These are phyloP conservation scores for Guillardia theta DNA, from an alignment of 78 protist species.

Conservation along the genomic window DNA sequence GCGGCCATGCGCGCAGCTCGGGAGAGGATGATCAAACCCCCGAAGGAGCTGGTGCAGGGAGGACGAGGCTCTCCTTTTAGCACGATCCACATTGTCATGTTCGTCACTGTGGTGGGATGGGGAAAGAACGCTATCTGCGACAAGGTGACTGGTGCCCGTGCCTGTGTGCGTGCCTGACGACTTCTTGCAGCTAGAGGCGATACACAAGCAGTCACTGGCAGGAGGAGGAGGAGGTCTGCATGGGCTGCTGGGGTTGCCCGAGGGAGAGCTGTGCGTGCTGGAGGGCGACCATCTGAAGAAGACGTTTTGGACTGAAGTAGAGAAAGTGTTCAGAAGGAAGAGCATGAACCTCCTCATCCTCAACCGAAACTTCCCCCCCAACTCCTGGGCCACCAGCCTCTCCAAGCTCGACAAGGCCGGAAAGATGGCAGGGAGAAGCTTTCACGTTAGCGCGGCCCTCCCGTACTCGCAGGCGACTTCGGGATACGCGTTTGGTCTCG, in stretches of 20 bases:
- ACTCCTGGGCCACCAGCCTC: background rate
- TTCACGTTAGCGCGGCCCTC: background rate
- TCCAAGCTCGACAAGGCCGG: background rate
- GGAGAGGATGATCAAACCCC: too few species aligned
- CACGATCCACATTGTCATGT: too few species aligned
- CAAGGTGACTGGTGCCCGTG: background rate
- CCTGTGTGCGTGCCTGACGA: background rate
- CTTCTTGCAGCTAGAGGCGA: background rate
- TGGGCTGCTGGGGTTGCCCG: too few species aligned
- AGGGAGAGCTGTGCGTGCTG: too few species aligned
- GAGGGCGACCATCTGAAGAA: background rate
- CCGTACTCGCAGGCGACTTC: background rate
- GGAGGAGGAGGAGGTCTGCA: too few species aligned
- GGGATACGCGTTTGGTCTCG: background rate
- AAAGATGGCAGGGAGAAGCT: background rate
- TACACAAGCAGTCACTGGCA: too few species aligned
- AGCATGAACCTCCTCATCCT: background rate
- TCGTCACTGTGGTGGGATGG: slow-evolving; percentile 2
- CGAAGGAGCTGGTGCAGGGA: too few species aligned
- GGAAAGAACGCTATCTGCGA: background rate
- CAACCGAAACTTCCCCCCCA: background rate
- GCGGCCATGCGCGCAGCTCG: too few species aligned
- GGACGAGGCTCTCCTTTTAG: too few species aligned
- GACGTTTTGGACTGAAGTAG: background rate
- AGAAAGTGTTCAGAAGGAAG: background rate